Evolutionary conservation across 352 stramenopile genomes (phyloP).

Genomic region (Globisporangium spinosum): DNA sequence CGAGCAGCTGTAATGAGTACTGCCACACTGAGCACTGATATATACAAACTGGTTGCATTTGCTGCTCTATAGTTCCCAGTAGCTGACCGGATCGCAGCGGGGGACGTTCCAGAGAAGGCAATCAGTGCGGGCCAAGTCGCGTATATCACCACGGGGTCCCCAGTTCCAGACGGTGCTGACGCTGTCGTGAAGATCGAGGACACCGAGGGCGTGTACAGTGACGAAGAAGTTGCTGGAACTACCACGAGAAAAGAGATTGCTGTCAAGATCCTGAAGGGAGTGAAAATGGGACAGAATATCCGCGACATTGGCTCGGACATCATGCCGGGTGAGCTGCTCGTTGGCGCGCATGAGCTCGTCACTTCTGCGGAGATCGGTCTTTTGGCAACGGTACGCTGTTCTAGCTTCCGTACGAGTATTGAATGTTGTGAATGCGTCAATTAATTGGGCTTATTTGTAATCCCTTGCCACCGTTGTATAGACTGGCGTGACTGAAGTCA

Average conservation of each 20-base stretch:
- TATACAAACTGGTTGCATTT: background rate
- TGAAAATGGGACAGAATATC: conserved; percentile 68
- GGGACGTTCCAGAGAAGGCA: conserved; percentile 34
- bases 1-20: no score
- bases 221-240: conserved; percentile 5
- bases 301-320: conserved; percentile 92
- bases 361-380: conserved; percentile 90
- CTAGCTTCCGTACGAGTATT: background rate
- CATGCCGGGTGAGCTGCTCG: conserved; percentile 58
- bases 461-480: conserved; percentile 13
- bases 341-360: conserved; percentile 70
- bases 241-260: conserved; percentile 26
- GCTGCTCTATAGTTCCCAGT: conserved; percentile 48
- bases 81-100: conserved; percentile 64
- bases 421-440: background rate
- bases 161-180: conserved; percentile 87
- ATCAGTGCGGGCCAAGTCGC: conserved; percentile 51
- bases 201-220: conserved; percentile 53
- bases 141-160: conserved; percentile 95
- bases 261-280: conserved; percentile 64
- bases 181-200: conserved; percentile 95
- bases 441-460: background rate
- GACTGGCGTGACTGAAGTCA: conserved; percentile 69
- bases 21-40: background rate
- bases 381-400: conserved; percentile 74